Conservation (phyloP, 306 rosid species). For the Coriaria nepalensis region DNA sequence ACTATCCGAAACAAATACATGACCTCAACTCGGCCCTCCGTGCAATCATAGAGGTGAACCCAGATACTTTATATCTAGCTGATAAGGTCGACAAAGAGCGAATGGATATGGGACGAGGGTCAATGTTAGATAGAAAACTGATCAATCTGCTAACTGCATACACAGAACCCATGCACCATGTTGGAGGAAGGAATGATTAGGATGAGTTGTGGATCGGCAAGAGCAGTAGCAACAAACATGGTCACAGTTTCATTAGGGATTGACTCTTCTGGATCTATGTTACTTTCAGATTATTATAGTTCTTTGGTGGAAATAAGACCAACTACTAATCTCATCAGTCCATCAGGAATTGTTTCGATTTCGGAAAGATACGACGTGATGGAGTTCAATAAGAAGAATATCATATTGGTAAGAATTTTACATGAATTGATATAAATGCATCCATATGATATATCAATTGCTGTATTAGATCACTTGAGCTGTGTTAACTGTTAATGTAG, state of each 20-base stretch:
- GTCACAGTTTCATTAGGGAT: slow-evolving; percentile 56
- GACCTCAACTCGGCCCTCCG: slow-evolving; percentile 26
- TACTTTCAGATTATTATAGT: slow-evolving; percentile 45
- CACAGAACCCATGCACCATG: slow-evolving; percentile 38
- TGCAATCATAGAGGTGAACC: slow-evolving; percentile 45
- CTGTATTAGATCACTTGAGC: too few relatives aligned
- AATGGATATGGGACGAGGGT: not conserved
- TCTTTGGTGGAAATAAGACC: slow-evolving; percentile 69
- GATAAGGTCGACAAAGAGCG: slow-evolving; percentile 38
- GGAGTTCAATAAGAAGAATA: slow-evolving; percentile 14
- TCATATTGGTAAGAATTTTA: slow-evolving; percentile 9
- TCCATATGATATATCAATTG: too few relatives aligned
- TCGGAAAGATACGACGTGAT: slow-evolving; percentile 44
- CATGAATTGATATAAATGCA: too few relatives aligned
- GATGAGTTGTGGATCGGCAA: slow-evolving; percentile 54
- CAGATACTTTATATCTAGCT: slow-evolving; percentile 29
- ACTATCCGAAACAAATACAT: slow-evolving; percentile 25
- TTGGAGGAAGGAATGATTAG: slow-evolving; percentile 30
- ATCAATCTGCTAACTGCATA: not conserved
- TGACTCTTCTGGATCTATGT: slow-evolving; percentile 49
- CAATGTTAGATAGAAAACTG: not conserved
- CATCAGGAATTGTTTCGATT: slow-evolving; percentile 50
- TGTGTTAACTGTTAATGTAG: not conserved
- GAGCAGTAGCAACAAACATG: slow-evolving; percentile 57
- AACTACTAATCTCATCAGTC: slow-evolving; percentile 58